These are phyloP conservation scores for Myxozyma neotropica DNA, from an alignment of 805 yeast species.

Conservation along the genomic window DNA sequence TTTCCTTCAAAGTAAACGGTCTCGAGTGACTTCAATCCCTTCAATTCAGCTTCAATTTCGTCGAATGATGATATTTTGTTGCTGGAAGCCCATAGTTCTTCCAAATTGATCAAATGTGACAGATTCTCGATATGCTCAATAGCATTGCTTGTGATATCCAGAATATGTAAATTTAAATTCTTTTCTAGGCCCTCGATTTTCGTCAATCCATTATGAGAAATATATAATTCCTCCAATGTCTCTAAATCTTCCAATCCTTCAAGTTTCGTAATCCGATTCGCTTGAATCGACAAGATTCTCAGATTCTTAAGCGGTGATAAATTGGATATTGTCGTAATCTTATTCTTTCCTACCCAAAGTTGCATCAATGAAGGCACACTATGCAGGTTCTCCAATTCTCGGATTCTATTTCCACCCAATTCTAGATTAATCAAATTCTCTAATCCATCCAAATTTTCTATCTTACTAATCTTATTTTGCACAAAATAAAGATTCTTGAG, in stretches of 20 bases:
- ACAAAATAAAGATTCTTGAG: slow-evolving; percentile 78
- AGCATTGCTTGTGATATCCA: slow-evolving; percentile 81
- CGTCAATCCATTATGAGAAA: slow-evolving; percentile 79
- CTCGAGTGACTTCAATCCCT: slow-evolving; percentile 63
- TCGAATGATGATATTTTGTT: slow-evolving; percentile 70
- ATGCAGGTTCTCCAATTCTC: slow-evolving; percentile 56
- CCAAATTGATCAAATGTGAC: slow-evolving; percentile 64
- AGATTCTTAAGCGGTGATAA: slow-evolving; percentile 61
- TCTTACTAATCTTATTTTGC: slow-evolving; percentile 78
- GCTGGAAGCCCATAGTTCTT: slow-evolving; percentile 92
- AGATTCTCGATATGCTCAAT: slow-evolving; percentile 65
- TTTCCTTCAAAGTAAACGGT: slow-evolving; percentile 94
- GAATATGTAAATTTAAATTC: slow-evolving; percentile 62
- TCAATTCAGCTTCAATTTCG: slow-evolving; percentile 67
- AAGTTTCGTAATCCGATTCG: slow-evolving; percentile 73
- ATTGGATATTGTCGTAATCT: slow-evolving; percentile 65
- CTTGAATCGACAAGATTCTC: slow-evolving; percentile 81
- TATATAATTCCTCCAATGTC: slow-evolving; percentile 80
- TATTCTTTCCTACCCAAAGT: slow-evolving; percentile 92
- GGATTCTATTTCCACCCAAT: slow-evolving; percentile 84
- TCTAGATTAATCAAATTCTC: slow-evolving; percentile 68
- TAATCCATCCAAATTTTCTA: slow-evolving; percentile 65
- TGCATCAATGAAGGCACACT: slow-evolving; percentile 62
- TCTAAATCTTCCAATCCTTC: slow-evolving; percentile 77
- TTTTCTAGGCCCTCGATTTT: slow-evolving; percentile 78